A percentile compares a stretch with the other conserved stretches of the same genome.
Conservation (phyloP, 257 asterid genomes). For the Cordia subcordata region DNA sequence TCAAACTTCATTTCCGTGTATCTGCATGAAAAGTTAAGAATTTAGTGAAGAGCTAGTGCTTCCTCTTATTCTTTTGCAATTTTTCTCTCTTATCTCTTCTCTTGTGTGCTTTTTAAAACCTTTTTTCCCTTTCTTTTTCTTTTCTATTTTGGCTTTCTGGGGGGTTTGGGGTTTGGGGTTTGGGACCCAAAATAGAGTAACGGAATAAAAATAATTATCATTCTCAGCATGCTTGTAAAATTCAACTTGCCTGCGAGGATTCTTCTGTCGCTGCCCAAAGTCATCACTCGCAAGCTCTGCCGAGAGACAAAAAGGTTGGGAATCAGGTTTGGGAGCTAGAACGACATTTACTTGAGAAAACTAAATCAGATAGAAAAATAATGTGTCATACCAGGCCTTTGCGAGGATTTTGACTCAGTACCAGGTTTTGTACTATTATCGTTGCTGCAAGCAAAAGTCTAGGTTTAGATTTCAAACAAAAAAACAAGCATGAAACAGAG, state of each 20-base stretch:
- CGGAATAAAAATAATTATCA: not conserved
- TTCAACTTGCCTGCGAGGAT: constrained; percentile 69
- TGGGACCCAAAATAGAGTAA: no score
- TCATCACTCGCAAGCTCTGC: constrained; percentile 67
- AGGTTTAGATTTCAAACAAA: not conserved
- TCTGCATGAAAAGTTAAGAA: constrained; percentile 36
- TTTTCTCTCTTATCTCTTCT: not conserved
- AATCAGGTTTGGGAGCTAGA: not conserved
- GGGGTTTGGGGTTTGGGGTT: no score
- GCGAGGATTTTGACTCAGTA: constrained; percentile 61
- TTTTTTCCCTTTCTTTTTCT: no score
- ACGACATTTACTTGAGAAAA: not conserved
- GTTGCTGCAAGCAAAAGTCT: constrained; percentile 52
- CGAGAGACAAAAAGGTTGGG: constrained; percentile 3
- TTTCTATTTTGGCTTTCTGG: no score
- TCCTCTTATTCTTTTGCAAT: not conserved
- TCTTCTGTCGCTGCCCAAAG: constrained; percentile 77
- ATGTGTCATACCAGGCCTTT: constrained; percentile 59
- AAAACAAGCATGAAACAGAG: not conserved
- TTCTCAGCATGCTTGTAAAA: not conserved
- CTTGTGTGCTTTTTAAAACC: no score
- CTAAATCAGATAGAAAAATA: constrained; percentile 1
- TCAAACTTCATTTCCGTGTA: constrained; percentile 93
- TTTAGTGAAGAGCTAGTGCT: not conserved
- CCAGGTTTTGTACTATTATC: constrained; percentile 47